These are phyloP conservation scores for Moesziomyces sp. DNA, from an alignment of 1,284 basidiomycete genomes.

Conservation along the genomic window DNA sequence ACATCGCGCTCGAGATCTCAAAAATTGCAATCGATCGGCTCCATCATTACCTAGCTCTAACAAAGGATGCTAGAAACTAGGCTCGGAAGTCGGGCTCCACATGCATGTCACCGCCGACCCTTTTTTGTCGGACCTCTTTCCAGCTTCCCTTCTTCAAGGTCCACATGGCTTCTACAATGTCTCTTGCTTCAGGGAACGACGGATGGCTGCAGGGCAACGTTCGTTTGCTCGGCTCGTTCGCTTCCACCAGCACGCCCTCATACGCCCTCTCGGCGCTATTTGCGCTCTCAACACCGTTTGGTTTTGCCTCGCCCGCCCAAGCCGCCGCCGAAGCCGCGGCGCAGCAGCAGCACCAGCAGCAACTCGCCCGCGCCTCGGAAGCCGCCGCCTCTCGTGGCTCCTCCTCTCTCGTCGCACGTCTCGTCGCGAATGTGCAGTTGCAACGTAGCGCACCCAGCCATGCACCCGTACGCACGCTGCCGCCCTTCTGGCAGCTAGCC, in stretches of 20 bases:
- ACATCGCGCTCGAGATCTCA: too few species aligned
- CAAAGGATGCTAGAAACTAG: too few species aligned
- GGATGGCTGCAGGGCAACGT: conserved; percentile 29
- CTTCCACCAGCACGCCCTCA: conserved; percentile 37
- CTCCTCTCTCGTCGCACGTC: conserved; percentile 24
- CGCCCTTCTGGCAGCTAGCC: conserved; percentile 62
- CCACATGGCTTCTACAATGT: too few species aligned
- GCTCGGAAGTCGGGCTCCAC: too few species aligned
- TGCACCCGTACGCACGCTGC: conserved; percentile 32
- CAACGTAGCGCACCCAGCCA: conserved; percentile 7
- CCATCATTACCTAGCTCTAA: too few species aligned
- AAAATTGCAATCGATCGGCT: too few species aligned
- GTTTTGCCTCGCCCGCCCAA: conserved; percentile 46
- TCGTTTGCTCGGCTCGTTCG: conserved; percentile 32
- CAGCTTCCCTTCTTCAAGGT: too few species aligned
- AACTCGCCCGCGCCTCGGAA: conserved; percentile 15
- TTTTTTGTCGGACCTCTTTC: too few species aligned
- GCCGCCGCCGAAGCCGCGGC: conserved; percentile 41
- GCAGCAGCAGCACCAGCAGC: conserved; percentile 26
- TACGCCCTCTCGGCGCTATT: conserved; percentile 49
- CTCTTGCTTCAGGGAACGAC: neutral
- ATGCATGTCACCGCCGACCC: too few species aligned
- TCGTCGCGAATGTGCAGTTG: conserved; percentile 31
- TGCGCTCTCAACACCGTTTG: conserved; percentile 53
- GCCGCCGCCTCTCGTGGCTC: conserved; percentile 9